phyloP scores from a whole-genome alignment of 306 rosid genomes.

The Sophora flavescens region DNA sequence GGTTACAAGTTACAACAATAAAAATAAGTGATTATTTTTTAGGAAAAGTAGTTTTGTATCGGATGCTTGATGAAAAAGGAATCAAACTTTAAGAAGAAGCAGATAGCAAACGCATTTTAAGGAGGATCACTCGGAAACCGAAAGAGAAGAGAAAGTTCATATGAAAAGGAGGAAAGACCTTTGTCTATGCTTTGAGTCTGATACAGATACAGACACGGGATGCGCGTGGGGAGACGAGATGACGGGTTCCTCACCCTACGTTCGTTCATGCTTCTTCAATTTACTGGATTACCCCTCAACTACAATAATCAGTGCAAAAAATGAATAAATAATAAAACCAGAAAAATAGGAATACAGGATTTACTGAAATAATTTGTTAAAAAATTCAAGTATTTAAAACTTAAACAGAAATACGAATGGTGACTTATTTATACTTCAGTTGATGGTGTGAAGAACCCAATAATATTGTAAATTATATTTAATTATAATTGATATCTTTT shows the following conservation, averaged over 20 bases:
- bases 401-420: too few relatives aligned
- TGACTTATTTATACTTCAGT: too few relatives aligned
- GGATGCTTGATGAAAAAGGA: neutral
- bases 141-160: conserved; percentile 29
- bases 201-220: conserved; percentile 15
- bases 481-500: too few relatives aligned
- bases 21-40: neutral
- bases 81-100: neutral
- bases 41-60: neutral
- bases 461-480: too few relatives aligned
- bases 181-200: too few relatives aligned
- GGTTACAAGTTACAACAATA: neutral
- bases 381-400: too few relatives aligned
- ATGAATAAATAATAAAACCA: too few relatives aligned
- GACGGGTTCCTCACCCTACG: neutral
- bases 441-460: too few relatives aligned
- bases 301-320: too few relatives aligned
- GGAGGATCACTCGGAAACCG: neutral
- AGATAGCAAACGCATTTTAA: neutral
- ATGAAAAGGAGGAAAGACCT: neutral
- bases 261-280: neutral
- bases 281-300: conserved; percentile 39
- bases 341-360: too few relatives aligned
- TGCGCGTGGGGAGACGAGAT: conserved; percentile 40
- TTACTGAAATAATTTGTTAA: too few relatives aligned